phyloP scores from a whole-genome alignment of 768 basidiomycete genomes.

The Mycena polygramma region DNA sequence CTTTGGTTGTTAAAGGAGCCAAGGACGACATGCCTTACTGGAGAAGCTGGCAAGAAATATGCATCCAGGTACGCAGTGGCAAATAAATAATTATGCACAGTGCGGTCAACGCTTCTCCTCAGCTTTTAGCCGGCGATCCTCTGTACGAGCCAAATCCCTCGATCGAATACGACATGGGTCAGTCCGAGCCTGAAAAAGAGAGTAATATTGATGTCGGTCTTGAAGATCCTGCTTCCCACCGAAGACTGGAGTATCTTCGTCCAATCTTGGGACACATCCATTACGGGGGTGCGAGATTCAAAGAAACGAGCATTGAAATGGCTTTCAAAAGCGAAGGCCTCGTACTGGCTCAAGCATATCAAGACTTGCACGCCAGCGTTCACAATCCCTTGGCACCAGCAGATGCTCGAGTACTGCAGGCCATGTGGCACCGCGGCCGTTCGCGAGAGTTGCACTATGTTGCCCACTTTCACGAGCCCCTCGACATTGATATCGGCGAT shows the following conservation, averaged over 20 bases:
- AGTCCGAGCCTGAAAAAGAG: not conserved
- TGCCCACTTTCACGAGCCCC: slow-evolving; percentile 27
- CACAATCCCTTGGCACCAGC: slow-evolving; percentile 1
- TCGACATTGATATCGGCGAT: slow-evolving; percentile 26
- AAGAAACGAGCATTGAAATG: slow-evolving; percentile 23
- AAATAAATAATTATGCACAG: too few relatives aligned
- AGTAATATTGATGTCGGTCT: not conserved
- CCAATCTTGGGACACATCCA: slow-evolving; percentile 34
- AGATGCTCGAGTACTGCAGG: slow-evolving; percentile 13
- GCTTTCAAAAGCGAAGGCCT: slow-evolving; percentile 26
- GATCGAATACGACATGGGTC: slow-evolving; percentile 24
- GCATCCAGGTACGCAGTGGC: slow-evolving; percentile 18
- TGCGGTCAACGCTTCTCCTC: not conserved
- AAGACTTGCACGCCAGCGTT: not conserved
- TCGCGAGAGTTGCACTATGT: slow-evolving; percentile 27
- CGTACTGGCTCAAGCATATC: slow-evolving; percentile 10
- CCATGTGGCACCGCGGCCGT: slow-evolving; percentile 13
- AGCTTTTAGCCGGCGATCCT: slow-evolving; percentile 28
- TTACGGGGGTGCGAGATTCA: slow-evolving; percentile 25
- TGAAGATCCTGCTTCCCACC: slow-evolving; percentile 16
- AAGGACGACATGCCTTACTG: slow-evolving; percentile 29
- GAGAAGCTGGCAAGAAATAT: slow-evolving; percentile 32
- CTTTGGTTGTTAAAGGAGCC: slow-evolving; percentile 1
- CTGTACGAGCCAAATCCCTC: slow-evolving; percentile 30
- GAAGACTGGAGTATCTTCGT: slow-evolving; percentile 25